Percentiles rank a stretch among this genome's conserved stretches.
These are phyloP conservation scores for Plantago major DNA, from an alignment of 257 asterid genomes.

Conservation along the genomic window DNA sequence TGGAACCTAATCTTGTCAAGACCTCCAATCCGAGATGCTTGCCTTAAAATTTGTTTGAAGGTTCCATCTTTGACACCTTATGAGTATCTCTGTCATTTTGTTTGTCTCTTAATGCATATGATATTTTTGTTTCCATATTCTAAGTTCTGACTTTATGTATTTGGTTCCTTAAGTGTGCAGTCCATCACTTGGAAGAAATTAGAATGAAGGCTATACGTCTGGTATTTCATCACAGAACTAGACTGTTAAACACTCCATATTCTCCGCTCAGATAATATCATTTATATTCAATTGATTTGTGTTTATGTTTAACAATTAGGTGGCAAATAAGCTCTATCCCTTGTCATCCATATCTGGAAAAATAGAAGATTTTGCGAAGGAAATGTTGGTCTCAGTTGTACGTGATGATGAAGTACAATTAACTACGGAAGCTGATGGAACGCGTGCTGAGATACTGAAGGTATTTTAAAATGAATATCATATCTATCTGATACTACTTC, in stretches of 20 bases:
- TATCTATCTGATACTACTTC: constrained; percentile 9
- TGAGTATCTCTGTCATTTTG: background rate
- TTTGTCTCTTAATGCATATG: background rate
- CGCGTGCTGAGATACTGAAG: constrained; percentile 43
- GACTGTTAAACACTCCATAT: constrained; percentile 14
- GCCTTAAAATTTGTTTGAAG: constrained; percentile 87
- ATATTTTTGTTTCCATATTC: constrained; percentile 14
- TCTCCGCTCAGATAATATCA: constrained; percentile 6
- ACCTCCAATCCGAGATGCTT: constrained; percentile 85
- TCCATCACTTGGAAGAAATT: constrained; percentile 90
- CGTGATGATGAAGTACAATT: constrained; percentile 32
- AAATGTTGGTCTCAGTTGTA: constrained; percentile 67
- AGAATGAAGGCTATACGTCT: constrained; percentile 98
- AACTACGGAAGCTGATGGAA: constrained; percentile 45
- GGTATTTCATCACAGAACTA: constrained; percentile 42
- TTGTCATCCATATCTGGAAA: constrained; percentile 62
- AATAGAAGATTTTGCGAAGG: constrained; percentile 83
- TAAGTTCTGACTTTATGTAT: constrained; percentile 28
- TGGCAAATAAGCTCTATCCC: constrained; percentile 97
- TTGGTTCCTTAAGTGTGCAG: constrained; percentile 56
- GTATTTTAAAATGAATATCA: constrained; percentile 29
- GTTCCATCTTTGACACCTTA: constrained; percentile 33
- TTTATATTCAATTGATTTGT: background rate
- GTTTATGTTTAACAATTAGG: constrained; percentile 41
- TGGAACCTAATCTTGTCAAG: constrained; percentile 91